Conservation (phyloP, 768 basidiomycete genomes). For the Lentinula lateritia region DNA sequence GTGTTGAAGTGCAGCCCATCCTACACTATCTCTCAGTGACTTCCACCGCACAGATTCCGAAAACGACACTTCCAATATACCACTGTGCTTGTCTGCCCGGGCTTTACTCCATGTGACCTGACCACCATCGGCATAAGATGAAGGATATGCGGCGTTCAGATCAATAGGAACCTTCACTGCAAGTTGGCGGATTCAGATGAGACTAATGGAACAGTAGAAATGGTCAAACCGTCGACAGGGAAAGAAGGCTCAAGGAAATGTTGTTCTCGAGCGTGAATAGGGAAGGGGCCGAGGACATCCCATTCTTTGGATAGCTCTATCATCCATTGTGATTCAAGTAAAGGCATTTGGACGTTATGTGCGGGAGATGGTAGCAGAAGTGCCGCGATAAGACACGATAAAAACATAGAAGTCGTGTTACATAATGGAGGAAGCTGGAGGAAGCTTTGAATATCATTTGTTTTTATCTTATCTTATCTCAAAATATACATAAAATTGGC, state of each 20-base stretch:
- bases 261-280: slow-evolving; percentile 79
- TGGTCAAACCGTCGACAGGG: slow-evolving; percentile 54
- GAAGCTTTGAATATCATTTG: background rate
- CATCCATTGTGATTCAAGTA: slow-evolving; percentile 14
- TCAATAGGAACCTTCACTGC: slow-evolving; percentile 50
- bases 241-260: slow-evolving; percentile 76
- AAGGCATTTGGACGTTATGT: background rate
- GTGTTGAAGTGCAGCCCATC: slow-evolving; percentile 86
- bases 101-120: slow-evolving; percentile 53
- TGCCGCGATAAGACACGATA: background rate
- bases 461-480: background rate
- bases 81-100: slow-evolving; percentile 34
- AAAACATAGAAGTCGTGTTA: background rate
- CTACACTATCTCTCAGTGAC: slow-evolving; percentile 67
- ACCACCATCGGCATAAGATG: slow-evolving; percentile 63
- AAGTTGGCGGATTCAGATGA: slow-evolving; percentile 4
- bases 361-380: background rate
- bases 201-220: background rate
- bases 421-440: background rate
- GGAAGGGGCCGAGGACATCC: slow-evolving; percentile 73
- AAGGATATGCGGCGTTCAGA: slow-evolving; percentile 47
- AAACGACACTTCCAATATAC: slow-evolving; percentile 51
- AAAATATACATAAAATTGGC: background rate
- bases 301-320: slow-evolving; percentile 24
- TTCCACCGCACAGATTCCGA: slow-evolving; percentile 59